Evolutionary conservation across 129 eudicot genomes (phyloP), one percentile per base, ranked within the genome.

Genomic region (Chrysanthemum makinoi): DNA sequence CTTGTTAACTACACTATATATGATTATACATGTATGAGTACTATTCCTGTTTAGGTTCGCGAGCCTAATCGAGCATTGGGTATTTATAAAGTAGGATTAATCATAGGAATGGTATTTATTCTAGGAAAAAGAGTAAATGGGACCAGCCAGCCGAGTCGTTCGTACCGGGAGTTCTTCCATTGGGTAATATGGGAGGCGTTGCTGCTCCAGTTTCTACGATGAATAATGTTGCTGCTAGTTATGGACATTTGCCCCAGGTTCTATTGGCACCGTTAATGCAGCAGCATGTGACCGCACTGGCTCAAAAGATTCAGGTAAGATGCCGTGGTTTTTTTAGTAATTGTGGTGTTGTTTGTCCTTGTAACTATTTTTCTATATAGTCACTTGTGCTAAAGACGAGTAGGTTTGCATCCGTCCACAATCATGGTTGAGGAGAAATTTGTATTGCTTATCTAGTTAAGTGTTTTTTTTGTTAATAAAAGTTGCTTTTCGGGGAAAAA

Each of bases 101-200:
- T 61, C 47, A 22, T 30, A 18, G 35, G 20, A 43, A 24, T 55
- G 52, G 10, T 50, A 63, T 78, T 54, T 44, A 22, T 72, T 72
- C 64, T 80, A 95, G 99, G 74, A 90, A 81, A 80, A 90, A 84
- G 85, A 86, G 96, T 47, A 89, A 84, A 75, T 94, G 97, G 98
- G 98, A 94, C 82, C 95, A 87, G 71, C 93, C 98, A 13, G 98
- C 87, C 15, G 95, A n/a, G n/a, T n/a, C n/a, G n/a, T n/a, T n/a
- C n/a, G 63, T 83, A 13, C 83, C 90, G 22, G 94, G 94, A 63
- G 63, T 88, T 50, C 79, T 72, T 69, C 85, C 98, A 20, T 53
- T 89, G 70, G 85, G 86, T 57, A 81, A 74, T 70, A 64, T 69
- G 47, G 96, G 90, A 59, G 82, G 75, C 64, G 85, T 69, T 50